phyloP scores from a whole-genome alignment of 2,329 filamentous ascomycete species.

The Aphanocladium album region DNA sequence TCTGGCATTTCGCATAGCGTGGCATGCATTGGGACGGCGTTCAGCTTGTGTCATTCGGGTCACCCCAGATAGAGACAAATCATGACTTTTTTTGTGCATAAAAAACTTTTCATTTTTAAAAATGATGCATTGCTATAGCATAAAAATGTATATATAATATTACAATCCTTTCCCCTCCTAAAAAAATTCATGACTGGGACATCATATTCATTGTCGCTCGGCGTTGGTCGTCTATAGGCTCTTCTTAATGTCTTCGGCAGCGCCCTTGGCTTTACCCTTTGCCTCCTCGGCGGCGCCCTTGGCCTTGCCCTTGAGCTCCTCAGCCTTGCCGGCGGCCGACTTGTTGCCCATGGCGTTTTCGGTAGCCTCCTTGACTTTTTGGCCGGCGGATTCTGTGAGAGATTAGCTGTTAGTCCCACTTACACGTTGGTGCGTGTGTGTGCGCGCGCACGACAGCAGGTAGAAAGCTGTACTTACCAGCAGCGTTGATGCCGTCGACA shows the following conservation, averaged over 20 bases:
- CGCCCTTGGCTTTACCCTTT: constrained; percentile 38
- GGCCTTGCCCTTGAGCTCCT: constrained; percentile 37
- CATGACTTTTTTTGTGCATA: not conserved
- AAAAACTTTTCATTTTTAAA: too few relatives aligned
- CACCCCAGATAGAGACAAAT: not conserved
- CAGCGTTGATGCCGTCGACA: constrained; percentile 55
- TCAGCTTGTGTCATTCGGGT: not conserved
- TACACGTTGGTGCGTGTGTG: too few relatives aligned
- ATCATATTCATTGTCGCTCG: not conserved
- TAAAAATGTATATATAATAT: not conserved
- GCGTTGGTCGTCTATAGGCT: constrained; percentile 21
- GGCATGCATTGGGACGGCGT: not conserved
- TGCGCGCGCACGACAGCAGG: too few relatives aligned
- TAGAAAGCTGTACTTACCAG: constrained; percentile 46
- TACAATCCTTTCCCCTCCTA: not conserved
- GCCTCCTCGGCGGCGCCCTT: constrained; percentile 38
- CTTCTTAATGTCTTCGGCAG: constrained; percentile 35
- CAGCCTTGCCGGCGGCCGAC: constrained; percentile 30
- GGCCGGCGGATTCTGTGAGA: constrained; percentile 31
- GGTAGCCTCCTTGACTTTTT: constrained; percentile 45
- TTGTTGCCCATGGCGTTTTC: constrained; percentile 30
- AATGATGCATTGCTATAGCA: not conserved
- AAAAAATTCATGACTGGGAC: not conserved
- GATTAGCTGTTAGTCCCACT: not conserved
- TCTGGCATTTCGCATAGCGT: not conserved